These are phyloP conservation scores for Phaeosphaeria sp. DNA, from an alignment of 2,329 filamentous ascomycete species.

Conservation along the genomic window DNA sequence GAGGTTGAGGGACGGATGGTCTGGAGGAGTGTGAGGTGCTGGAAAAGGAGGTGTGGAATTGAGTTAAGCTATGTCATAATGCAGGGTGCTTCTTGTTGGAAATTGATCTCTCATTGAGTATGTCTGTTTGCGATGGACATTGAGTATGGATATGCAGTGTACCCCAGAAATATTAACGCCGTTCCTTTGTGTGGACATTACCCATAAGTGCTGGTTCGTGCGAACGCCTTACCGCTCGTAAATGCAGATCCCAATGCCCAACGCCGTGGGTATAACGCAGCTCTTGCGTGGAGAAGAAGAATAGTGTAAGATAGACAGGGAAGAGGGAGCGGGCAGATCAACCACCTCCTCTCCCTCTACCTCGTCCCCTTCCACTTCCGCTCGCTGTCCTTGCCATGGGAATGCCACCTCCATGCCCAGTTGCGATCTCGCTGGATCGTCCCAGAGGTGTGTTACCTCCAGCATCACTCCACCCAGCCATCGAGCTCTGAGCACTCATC, in stretches of 20 bases:
- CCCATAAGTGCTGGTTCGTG: not conserved
- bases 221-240: not conserved
- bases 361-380: conserved; percentile 43
- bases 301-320: not conserved
- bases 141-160: not conserved
- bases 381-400: conserved; percentile 49
- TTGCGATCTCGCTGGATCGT: conserved; percentile 38
- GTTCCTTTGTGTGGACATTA: not conserved
- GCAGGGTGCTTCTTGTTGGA: not conserved
- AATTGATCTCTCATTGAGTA: not conserved
- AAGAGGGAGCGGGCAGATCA: not conserved
- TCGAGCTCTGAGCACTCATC: conserved; percentile 50
- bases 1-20: not conserved
- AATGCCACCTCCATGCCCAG: conserved; percentile 36
- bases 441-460: conserved; percentile 47
- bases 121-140: not conserved
- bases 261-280: conserved; percentile 13
- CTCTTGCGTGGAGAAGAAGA: not conserved
- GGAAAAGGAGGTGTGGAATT: not conserved
- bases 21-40: no score
- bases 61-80: not conserved
- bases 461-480: conserved; percentile 44
- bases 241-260: not conserved
- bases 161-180: not conserved
- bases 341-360: conserved; percentile 25